phyloP scores from a whole-genome alignment of 768 basidiomycete genomes.

The Clitopilus passeckerianus region DNA sequence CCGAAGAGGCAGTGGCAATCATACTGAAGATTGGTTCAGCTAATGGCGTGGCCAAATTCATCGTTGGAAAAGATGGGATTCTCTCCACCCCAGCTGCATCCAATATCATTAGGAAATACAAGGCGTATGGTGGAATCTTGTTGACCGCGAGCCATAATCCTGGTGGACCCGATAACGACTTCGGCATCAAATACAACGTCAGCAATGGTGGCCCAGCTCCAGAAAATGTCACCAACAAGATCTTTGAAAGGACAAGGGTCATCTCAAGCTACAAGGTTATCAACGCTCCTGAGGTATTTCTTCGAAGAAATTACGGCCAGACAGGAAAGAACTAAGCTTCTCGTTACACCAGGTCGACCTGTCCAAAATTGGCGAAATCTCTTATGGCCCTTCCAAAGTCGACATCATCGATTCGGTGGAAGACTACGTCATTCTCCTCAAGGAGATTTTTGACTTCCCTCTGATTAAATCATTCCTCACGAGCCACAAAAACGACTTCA shows the following conservation, averaged over 20 bases:
- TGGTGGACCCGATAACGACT: constrained; percentile 96
- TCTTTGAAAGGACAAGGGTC: constrained; percentile 86
- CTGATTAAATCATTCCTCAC: constrained; percentile 87
- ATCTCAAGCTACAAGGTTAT: constrained; percentile 84
- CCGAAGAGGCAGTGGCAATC: constrained; percentile 79
- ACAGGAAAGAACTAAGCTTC: no score
- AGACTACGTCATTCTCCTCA: constrained; percentile 81
- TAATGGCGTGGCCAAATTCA: constrained; percentile 88
- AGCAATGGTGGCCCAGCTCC: constrained; percentile 97
- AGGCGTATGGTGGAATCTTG: constrained; percentile 94
- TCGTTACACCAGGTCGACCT: constrained; percentile 62
- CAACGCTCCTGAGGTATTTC: constrained; percentile 66
- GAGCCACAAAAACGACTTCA: constrained; percentile 62
- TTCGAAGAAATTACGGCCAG: background rate
- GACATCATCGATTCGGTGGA: constrained; percentile 91
- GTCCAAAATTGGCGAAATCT: constrained; percentile 71
- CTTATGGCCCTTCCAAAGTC: constrained; percentile 79
- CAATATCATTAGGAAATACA: constrained; percentile 92
- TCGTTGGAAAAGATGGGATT: constrained; percentile 88
- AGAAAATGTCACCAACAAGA: constrained; percentile 93
- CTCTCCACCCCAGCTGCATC: constrained; percentile 97
- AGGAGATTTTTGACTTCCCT: constrained; percentile 91
- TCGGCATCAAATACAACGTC: constrained; percentile 99
- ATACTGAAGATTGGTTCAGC: constrained; percentile 94
- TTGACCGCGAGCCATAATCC: constrained; percentile 98